These are phyloP conservation scores for Pinus albicaulis DNA, from an alignment of 75 land plant genomes.

Conservation along the genomic window DNA sequence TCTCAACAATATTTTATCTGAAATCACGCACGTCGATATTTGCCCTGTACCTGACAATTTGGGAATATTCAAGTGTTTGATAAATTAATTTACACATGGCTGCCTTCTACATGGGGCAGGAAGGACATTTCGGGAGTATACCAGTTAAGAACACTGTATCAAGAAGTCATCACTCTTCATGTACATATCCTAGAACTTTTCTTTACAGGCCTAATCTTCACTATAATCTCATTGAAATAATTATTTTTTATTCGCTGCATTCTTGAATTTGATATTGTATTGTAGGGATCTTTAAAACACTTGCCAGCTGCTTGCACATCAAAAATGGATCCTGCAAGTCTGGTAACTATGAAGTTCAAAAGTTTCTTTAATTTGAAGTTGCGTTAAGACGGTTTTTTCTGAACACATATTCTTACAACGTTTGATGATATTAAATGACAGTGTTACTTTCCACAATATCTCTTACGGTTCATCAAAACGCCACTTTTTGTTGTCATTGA, in stretches of 20 bases:
- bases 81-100: not conserved
- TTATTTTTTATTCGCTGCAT: not conserved
- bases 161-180: not conserved
- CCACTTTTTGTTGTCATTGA: constrained; percentile 64
- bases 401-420: not conserved
- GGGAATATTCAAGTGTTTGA: too few species aligned
- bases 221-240: not conserved
- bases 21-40: too few species aligned
- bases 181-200: not conserved
- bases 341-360: not conserved
- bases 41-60: too few species aligned
- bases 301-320: constrained; percentile 44
- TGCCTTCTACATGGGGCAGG: too few species aligned
- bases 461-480: constrained; percentile 34
- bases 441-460: constrained; percentile 84
- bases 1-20: not conserved
- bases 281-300: constrained; percentile 40
- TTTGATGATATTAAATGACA: constrained; percentile 20
- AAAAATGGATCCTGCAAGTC: constrained; percentile 13
- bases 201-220: constrained; percentile 30
- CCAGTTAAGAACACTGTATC: too few species aligned
- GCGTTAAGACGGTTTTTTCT: too few species aligned
- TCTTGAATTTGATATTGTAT: not conserved
- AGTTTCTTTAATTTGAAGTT: not conserved
- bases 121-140: too few species aligned